These are phyloP conservation scores for Athelia psychrophila DNA, from an alignment of 1,284 basidiomycete genomes.

Conservation along the genomic window DNA sequence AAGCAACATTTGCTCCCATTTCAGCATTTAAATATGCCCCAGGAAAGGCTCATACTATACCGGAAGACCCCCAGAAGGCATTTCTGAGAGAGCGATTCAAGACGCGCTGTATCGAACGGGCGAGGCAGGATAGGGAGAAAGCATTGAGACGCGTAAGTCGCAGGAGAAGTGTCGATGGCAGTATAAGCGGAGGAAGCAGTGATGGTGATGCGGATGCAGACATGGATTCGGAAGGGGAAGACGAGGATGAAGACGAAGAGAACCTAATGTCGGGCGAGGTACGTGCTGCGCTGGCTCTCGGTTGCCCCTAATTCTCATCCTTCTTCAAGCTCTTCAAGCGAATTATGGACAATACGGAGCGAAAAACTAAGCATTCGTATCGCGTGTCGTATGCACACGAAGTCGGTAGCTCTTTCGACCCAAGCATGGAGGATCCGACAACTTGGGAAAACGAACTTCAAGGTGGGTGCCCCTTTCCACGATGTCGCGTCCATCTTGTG, in stretches of 20 bases:
- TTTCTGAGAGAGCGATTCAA: constrained; percentile 60
- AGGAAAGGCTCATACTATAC: neutral
- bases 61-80: constrained; percentile 35
- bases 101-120: constrained; percentile 57
- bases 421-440: constrained; percentile 57
- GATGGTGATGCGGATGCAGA: constrained; percentile 35
- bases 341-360: constrained; percentile 51
- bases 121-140: constrained; percentile 47
- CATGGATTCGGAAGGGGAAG: constrained; percentile 26
- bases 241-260: constrained; percentile 26
- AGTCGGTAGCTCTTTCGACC: constrained; percentile 73
- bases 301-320: constrained; percentile 1
- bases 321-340: constrained; percentile 55
- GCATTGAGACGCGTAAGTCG: constrained; percentile 36
- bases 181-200: constrained; percentile 36
- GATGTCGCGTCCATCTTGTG: too few relatives aligned
- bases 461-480: constrained; percentile 23
- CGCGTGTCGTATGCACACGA: constrained; percentile 61
- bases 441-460: constrained; percentile 56
- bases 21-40: neutral
- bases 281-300: constrained; percentile 8
- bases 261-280: constrained; percentile 63
- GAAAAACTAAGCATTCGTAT: constrained; percentile 48
- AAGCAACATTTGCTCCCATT: constrained; percentile 20
- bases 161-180: constrained; percentile 20